phyloP scores from a whole-genome alignment of 345 rosid species.

The Murraya paniculata region DNA sequence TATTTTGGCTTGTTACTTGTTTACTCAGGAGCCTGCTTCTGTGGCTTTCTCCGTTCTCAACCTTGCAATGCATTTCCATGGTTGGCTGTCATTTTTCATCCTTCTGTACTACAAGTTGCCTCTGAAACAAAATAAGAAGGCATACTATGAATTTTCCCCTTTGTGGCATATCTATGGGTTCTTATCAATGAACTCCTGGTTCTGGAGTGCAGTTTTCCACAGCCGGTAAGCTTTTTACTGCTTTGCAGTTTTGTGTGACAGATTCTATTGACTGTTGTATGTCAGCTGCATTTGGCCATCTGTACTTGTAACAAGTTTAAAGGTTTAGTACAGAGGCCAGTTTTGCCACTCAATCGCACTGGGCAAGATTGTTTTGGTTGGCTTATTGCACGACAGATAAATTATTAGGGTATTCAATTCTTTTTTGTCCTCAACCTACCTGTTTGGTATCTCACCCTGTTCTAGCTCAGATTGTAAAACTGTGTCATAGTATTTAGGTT shows the following conservation, averaged over 20 bases:
- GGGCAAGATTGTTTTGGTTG: neutral
- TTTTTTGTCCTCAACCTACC: neutral
- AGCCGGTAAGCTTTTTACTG: constrained; percentile 48
- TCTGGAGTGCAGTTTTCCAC: constrained; percentile 82
- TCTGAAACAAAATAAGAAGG: constrained; percentile 45
- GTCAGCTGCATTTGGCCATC: neutral
- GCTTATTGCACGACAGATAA: neutral
- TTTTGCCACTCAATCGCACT: neutral
- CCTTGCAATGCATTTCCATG: constrained; percentile 69
- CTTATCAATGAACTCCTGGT: constrained; percentile 67
- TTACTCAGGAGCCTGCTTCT: constrained; percentile 62
- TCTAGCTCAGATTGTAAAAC: neutral
- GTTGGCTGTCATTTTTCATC: constrained; percentile 76
- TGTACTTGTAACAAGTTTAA: neutral
- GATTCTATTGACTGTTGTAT: neutral
- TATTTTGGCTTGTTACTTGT: constrained; percentile 4
- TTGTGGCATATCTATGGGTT: constrained; percentile 67
- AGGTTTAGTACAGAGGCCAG: neutral
- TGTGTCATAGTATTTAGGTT: neutral
- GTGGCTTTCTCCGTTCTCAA: constrained; percentile 73
- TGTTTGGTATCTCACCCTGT: neutral
- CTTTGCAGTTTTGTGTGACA: neutral
- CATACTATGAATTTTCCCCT: constrained; percentile 58
- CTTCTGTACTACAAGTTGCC: constrained; percentile 60
- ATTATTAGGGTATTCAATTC: neutral